Percentiles rank a stretch among this genome's conserved stretches.
phyloP scores from a whole-genome alignment of 2,329 filamentous ascomycete genomes.

The Penicillium sp. region DNA sequence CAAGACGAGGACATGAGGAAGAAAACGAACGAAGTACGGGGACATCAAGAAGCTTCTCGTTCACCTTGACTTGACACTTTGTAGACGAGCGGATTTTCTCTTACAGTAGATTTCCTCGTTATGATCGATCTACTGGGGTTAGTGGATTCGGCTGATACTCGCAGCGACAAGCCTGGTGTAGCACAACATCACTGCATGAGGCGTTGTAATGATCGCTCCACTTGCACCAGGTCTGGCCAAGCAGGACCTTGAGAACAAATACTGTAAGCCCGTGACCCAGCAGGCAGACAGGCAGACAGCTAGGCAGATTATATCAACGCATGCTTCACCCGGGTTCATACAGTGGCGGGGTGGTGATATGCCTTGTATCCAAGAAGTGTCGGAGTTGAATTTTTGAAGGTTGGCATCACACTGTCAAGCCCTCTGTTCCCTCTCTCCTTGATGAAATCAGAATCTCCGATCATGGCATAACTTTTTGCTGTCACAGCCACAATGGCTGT shows the following conservation, averaged over 20 bases:
- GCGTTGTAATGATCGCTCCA: neutral
- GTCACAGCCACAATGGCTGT: conserved; percentile 25
- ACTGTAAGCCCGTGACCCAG: too few relatives aligned
- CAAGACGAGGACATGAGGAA: neutral
- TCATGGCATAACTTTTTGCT: conserved; percentile 7
- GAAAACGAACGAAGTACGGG: neutral
- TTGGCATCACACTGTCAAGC: neutral
- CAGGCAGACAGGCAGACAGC: neutral
- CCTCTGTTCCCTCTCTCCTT: neutral
- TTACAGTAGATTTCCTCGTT: too few relatives aligned
- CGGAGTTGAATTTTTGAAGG: neutral
- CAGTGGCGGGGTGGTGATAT: neutral
- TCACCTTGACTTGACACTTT: too few relatives aligned
- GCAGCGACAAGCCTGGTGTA: neutral
- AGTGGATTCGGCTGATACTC: neutral
- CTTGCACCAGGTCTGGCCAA: neutral
- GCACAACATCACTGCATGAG: neutral
- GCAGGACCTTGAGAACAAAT: too few relatives aligned
- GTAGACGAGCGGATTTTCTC: neutral
- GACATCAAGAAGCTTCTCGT: too few relatives aligned
- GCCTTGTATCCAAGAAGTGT: neutral
- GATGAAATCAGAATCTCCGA: conserved; percentile 19
- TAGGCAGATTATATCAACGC: neutral
- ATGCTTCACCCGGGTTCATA: neutral
- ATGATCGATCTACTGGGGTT: neutral